Conservation (phyloP, 805 yeast genomes). For the Nakazawaea anatomiae region DNA sequence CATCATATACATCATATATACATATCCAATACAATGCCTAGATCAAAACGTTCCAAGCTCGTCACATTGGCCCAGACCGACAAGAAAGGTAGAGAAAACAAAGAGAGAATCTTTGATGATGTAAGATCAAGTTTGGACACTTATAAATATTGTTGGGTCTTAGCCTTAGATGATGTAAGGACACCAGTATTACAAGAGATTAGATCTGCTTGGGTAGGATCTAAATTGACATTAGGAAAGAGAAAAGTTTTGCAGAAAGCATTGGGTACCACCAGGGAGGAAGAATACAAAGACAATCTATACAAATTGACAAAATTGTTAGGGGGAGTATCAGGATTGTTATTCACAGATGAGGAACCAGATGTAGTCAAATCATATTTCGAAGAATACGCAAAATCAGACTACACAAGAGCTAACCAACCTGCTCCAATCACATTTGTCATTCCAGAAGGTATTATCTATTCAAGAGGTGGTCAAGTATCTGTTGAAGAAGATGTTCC, state of each 20-base stretch:
- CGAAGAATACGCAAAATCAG: conserved; percentile 67
- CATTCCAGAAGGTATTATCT: conserved; percentile 86
- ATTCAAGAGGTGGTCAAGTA: conserved; percentile 93
- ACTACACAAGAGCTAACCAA: conserved; percentile 86
- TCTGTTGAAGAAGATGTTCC: conserved; percentile 91
- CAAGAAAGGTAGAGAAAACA: conserved; percentile 90
- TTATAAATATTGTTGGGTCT: conserved; percentile 76
- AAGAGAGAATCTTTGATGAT: conserved; percentile 86
- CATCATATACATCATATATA: neutral
- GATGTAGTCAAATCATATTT: conserved; percentile 90
- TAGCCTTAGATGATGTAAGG: conserved; percentile 86
- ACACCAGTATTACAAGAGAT: conserved; percentile 93
- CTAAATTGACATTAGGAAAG: conserved; percentile 84
- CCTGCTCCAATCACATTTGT: conserved; percentile 77
- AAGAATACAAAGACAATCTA: conserved; percentile 84
- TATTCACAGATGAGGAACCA: conserved; percentile 85
- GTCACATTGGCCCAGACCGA: conserved; percentile 95
- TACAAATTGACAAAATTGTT: conserved; percentile 59
- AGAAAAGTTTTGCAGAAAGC: conserved; percentile 92
- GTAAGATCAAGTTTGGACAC: conserved; percentile 77
- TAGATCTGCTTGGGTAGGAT: conserved; percentile 88
- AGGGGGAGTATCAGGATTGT: conserved; percentile 78
- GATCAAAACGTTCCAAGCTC: conserved; percentile 94
- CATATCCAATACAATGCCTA: conserved; percentile 60
- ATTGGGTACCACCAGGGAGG: conserved; percentile 79